Percentiles rank a stretch among this genome's conserved stretches.
Evolutionary conservation across 805 yeast species (phyloP).

Genomic region (Saccharomycopsis fibuligera): DNA sequence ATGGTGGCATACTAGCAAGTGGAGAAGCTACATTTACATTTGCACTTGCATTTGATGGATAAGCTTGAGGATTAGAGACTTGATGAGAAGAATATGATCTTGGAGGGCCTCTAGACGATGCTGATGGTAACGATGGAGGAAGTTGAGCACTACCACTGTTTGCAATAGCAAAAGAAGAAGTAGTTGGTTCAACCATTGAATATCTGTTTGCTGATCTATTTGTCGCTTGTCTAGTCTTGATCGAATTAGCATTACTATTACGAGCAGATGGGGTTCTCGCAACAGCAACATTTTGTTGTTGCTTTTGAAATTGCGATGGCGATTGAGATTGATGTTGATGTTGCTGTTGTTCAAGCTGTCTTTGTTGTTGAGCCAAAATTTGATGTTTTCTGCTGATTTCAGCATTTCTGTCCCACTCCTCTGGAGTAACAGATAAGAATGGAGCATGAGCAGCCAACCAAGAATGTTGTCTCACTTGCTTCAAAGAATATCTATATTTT

Average conservation of each 20-base stretch:
- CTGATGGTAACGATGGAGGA: constrained; percentile 11
- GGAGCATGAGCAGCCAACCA: constrained; percentile 86
- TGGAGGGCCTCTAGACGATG: constrained; percentile 9
- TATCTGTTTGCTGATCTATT: constrained; percentile 13
- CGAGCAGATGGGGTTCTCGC: constrained; percentile 1
- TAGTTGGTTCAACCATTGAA: constrained; percentile 20
- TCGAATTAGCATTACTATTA: background rate
- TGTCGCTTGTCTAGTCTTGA: background rate
- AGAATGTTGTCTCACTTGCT: constrained; percentile 69
- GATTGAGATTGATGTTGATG: background rate
- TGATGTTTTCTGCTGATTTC: constrained; percentile 4
- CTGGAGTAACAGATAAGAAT: constrained; percentile 76
- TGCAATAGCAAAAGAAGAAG: constrained; percentile 17
- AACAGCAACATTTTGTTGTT: background rate
- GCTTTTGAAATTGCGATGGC: background rate
- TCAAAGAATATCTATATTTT: constrained; percentile 58
- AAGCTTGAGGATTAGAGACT: constrained; percentile 4
- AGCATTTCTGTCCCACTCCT: constrained; percentile 74
- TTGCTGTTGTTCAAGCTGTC: constrained; percentile 3
- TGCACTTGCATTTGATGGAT: background rate
- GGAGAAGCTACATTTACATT: background rate
- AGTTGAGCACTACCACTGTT: background rate
- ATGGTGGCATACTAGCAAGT: constrained; percentile 10
- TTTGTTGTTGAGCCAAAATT: background rate
- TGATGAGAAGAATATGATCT: constrained; percentile 14